Evolutionary conservation across 1,284 basidiomycete species (phyloP).

Genomic region (Melanopsichium pennsylvanicum): DNA sequence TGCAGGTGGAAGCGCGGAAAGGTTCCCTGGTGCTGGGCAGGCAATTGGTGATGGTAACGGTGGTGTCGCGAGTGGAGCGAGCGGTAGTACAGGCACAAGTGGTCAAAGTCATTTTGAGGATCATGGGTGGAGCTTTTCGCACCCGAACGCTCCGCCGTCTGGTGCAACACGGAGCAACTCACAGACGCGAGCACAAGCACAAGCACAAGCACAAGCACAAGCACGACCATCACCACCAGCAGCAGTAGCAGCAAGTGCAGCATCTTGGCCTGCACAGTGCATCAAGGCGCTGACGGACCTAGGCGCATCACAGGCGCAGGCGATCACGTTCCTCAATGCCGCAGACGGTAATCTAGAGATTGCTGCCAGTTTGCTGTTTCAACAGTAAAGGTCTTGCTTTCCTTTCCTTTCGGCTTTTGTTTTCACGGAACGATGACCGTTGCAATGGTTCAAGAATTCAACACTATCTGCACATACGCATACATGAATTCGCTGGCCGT

Average conservation of each 20-base stretch:
- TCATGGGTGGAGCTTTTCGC: constrained; percentile 51
- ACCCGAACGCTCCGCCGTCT: constrained; percentile 3
- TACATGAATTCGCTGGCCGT: too few relatives aligned
- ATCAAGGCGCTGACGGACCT: constrained; percentile 69
- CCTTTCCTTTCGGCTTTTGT: background rate
- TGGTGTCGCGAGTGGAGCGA: too few relatives aligned
- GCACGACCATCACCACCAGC: constrained; percentile 13
- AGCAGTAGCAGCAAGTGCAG: constrained; percentile 27
- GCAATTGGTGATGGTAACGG: constrained; percentile 61
- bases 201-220: constrained; percentile 22
- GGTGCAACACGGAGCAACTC: too few relatives aligned
- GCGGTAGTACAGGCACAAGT: background rate
- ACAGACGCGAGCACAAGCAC: background rate
- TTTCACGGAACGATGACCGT: background rate
- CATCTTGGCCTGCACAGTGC: constrained; percentile 56
- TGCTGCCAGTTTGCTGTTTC: constrained; percentile 85
- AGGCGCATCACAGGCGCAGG: constrained; percentile 78
- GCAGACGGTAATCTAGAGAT: constrained; percentile 85
- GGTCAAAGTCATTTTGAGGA: constrained; percentile 55
- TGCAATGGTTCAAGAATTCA: background rate
- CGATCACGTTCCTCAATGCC: constrained; percentile 78
- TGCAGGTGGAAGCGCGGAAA: constrained; percentile 1
- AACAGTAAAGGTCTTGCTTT: constrained; percentile 37
- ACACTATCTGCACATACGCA: too few relatives aligned
- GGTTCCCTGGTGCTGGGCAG: constrained; percentile 74